Base-by-base conservation (phyloP, 2,329 filamentous ascomycete genomes). In the Ramularia endophylla region DNA sequence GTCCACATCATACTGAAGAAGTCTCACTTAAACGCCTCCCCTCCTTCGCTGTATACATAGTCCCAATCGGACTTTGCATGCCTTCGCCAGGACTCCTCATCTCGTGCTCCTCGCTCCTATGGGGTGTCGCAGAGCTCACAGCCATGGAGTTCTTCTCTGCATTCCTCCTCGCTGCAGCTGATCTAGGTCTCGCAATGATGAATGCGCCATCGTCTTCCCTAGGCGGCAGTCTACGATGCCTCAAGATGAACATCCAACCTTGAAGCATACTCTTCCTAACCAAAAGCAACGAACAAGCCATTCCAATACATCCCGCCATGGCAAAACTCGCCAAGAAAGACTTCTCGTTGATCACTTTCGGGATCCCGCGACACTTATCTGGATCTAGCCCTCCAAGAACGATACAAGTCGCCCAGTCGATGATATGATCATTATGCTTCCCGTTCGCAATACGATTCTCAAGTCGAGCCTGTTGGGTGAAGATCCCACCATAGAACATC, bases 401-500 rank as follows among this genome's bases (percentile, higher is more conserved):
- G 7, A 94, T 71, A 55, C 87, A 94, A 1, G 55, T 27, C 2
- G 85, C 64, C 85, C 87, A 94, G 3, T 68, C 64, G 11, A 62
- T 38, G 3, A 80, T 75, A 19, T 17, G 32, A 19, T 75, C 71
- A 13, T 57, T 79, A 55, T 15, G 71, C 31, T 46, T 44, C 16
- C 29, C 70, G 36, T 72, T 72, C 28, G 75, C 66, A 3, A 72
- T 72, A 41, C 58, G 43, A 19, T 77, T 66, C 5, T 81, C 71
- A 9, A 80, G 75, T 51, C 78, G 79, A 62, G 90, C 45, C 47
- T 49, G 82, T 60, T 83, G 81, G 28, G 92, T 80, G 58, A 92
- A 94, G 35, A 90, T 73, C 29, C 88, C 69, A 2, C 85, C 80
- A 62, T 92, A 92, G 70, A 89, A 89, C 51, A 90, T 78, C 41